Base-by-base conservation (phyloP, 805 yeast species). In the Saturnispora halmiae region DNA sequence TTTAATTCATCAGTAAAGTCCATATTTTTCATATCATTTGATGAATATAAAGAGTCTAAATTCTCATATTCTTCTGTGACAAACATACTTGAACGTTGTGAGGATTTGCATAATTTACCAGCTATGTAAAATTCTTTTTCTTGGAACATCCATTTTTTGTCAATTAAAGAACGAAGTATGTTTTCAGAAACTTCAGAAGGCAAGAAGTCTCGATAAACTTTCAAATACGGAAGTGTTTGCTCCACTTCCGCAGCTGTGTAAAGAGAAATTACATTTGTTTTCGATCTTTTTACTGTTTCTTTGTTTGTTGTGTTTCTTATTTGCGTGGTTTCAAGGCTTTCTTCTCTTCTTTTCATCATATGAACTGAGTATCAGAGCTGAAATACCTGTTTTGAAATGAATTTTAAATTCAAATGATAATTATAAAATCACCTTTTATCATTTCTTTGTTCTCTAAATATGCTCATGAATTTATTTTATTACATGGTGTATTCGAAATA, bases 41-140 rank as follows among this genome's bases (percentile, higher is more conserved):
- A 32, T 13, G 41, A 31, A 38, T 33, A 39, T 6, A 28, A 21
- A 10, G 38, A 33, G 9, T 34, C 21, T 19, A 39, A 13, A 11
- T 39, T 20, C 6, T 19, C 25, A 7, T 20, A 26, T 10, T 30
- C 27, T 3, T 36, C 37, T 4, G 36, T 43, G 13, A 24, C 48
- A 48, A 66, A 72, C 10, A 63, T 34, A 4, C 67, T 64, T 3
- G 73, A 60, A 4, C 60, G 54, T 52, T 79, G 86, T n/a, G 73
- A 72, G 2, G 88, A 75, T 7, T 51, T 53, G 38, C 84, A 81
- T 39, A 65, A 57, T 14, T 78, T 73, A 2, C 79, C 86, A 48
- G 80, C 82, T 6, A 83, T 60, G 43, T 72, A 67, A 52, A 83
- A 83, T 47, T 67, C 62, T 19, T 68, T 65, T 6, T 61, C 55